Percentiles rank a stretch among this genome's conserved stretches.
phyloP scores from a whole-genome alignment of 2,329 filamentous ascomycete species.

The Claviceps pusilla region DNA sequence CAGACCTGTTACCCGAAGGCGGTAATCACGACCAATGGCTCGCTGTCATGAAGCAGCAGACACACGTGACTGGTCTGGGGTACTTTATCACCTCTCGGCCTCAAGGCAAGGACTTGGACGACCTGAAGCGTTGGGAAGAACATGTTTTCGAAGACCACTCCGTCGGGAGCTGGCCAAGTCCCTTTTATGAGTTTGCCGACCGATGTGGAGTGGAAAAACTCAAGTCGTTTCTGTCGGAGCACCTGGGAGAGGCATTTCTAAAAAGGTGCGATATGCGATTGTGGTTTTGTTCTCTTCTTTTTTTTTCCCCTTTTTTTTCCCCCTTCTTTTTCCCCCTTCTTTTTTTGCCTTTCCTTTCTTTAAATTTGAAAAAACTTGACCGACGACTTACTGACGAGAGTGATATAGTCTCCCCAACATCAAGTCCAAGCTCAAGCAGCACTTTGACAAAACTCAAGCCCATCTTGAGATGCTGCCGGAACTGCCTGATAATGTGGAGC shows the following conservation, averaged over 20 bases:
- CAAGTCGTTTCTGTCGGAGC: conserved; percentile 35
- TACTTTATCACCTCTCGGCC: conserved; percentile 68
- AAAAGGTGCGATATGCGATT: conserved; percentile 24
- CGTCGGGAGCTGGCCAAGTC: conserved; percentile 30
- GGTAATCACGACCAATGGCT: conserved; percentile 41
- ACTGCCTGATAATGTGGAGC: conserved; percentile 51
- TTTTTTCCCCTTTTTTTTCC: too few species aligned
- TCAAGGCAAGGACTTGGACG: conserved; percentile 36
- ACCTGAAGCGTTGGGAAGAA: conserved; percentile 37
- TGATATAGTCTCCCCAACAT: conserved; percentile 33
- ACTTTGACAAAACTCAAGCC: conserved; percentile 35
- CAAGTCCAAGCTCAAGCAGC: conserved; percentile 33
- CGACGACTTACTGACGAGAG: not conserved
- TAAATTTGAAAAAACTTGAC: not conserved
- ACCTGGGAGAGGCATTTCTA: conserved; percentile 38
- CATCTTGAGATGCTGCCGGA: conserved; percentile 49
- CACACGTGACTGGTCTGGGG: conserved; percentile 52
- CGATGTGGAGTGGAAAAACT: conserved; percentile 40
- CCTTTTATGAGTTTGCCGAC: conserved; percentile 31
- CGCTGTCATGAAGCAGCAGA: conserved; percentile 44
- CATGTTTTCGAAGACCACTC: conserved; percentile 30
- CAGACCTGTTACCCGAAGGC: conserved; percentile 49
- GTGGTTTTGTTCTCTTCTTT: not conserved
- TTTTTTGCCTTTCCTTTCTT: too few species aligned
- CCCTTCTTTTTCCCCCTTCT: too few species aligned